phyloP scores from a whole-genome alignment of 306 rosid species.

The Vigna angularis region DNA sequence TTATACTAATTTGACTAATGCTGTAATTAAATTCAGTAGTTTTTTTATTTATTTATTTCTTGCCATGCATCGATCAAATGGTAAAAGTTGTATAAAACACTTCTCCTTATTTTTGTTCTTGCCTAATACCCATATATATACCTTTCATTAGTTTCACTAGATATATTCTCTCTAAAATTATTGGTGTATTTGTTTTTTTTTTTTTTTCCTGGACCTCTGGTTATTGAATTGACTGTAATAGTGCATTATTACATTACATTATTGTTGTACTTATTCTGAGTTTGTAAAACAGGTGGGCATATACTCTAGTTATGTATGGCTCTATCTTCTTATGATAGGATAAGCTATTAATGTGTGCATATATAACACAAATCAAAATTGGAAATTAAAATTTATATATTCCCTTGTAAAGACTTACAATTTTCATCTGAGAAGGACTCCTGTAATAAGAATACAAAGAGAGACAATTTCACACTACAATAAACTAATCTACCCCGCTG shows the following conservation, averaged over 20 bases:
- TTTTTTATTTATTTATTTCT: not conserved
- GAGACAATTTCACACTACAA: not conserved
- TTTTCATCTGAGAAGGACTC: not conserved
- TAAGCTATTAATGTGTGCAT: not conserved
- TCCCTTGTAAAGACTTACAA: not conserved
- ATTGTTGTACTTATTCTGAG: slow-evolving; percentile 12
- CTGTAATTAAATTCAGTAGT: not conserved
- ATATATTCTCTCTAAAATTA: slow-evolving; percentile 18
- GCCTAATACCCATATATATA: not conserved
- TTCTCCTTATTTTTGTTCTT: not conserved
- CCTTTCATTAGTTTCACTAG: slow-evolving; percentile 5
- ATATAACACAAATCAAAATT: not conserved
- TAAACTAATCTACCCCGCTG: not conserved
- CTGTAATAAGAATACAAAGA: not conserved
- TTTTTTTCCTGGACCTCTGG: not conserved
- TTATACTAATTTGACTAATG: slow-evolving; percentile 2
- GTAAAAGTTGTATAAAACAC: not conserved
- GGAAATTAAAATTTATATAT: not conserved
- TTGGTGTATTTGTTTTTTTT: not conserved
- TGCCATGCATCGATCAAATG: not conserved
- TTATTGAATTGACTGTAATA: not conserved
- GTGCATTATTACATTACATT: slow-evolving; percentile 17
- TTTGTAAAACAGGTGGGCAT: slow-evolving; percentile 13
- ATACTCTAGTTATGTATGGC: slow-evolving; percentile 15
- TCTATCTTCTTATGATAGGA: slow-evolving; percentile 33